These are phyloP conservation scores for Suillus brevipes DNA, from an alignment of 768 basidiomycete species.

Conservation along the genomic window DNA sequence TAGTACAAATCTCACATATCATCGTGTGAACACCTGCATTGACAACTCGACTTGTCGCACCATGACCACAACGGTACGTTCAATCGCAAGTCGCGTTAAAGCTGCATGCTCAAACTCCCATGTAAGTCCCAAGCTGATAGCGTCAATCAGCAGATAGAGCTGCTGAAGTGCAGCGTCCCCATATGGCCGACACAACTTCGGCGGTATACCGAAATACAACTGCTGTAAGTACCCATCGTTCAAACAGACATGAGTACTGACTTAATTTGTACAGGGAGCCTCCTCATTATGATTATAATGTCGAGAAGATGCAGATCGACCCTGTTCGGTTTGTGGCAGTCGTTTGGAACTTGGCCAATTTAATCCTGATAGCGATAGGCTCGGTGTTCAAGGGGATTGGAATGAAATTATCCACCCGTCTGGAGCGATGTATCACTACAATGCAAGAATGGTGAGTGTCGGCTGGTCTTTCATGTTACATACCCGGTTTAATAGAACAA, in stretches of 20 bases:
- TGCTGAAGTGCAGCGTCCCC: neutral
- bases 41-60: no score
- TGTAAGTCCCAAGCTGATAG: no score
- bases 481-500: neutral
- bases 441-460: neutral
- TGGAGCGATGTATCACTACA: neutral
- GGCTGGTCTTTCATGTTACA: neutral
- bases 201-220: neutral
- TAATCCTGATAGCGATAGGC: neutral
- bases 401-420: neutral
- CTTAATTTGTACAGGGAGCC: neutral
- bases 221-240: no score
- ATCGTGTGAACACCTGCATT: no score
- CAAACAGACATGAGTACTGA: neutral
- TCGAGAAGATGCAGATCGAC: neutral
- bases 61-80: no score
- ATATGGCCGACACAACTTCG: constrained; percentile 2
- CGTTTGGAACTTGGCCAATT: no score
- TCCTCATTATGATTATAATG: neutral
- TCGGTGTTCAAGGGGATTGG: neutral
- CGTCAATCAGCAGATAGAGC: neutral
- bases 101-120: no score
- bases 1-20: no score
- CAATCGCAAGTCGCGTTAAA: no score
- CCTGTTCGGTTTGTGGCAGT: no score